These are phyloP conservation scores for Coemansia sp. DNA, from an alignment of 371 early-diverging fungal genomes.

Conservation along the genomic window DNA sequence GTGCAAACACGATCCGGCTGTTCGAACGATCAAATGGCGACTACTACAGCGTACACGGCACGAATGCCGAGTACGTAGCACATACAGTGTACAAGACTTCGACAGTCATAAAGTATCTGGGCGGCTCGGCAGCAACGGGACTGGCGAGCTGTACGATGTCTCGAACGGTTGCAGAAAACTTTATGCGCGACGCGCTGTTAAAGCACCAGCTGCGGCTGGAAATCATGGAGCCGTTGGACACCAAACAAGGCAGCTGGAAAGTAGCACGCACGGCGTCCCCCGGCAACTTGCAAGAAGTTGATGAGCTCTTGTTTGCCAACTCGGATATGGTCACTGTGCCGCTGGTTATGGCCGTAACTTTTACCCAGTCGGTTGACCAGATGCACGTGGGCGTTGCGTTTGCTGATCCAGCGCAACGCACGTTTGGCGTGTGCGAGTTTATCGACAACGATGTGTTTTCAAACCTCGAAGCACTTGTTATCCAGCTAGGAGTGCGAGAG, in stretches of 20 bases:
- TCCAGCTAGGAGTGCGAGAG: conserved; percentile 91
- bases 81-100: conserved; percentile 83
- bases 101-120: conserved; percentile 86
- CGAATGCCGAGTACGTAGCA: conserved; percentile 84
- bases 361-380: conserved; percentile 54
- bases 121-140: conserved; percentile 59
- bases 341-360: conserved; percentile 75
- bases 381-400: conserved; percentile 78
- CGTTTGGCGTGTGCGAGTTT: conserved; percentile 82
- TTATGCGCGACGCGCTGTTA: conserved; percentile 77
- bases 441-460: conserved; percentile 88
- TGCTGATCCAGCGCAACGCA: conserved; percentile 78
- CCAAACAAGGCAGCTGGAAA: conserved; percentile 55
- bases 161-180: conserved; percentile 66
- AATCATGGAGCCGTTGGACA: conserved; percentile 70
- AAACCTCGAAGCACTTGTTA: conserved; percentile 87
- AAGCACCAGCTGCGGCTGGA: conserved; percentile 75
- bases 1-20: conserved; percentile 45
- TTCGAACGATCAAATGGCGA: conserved; percentile 49
- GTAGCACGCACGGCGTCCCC: conserved; percentile 74
- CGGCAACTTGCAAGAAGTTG: conserved; percentile 86
- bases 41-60: conserved; percentile 83
- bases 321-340: conserved; percentile 73
- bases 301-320: conserved; percentile 79
- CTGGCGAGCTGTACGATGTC: conserved; percentile 79